These are phyloP conservation scores for Durio zibethinus DNA, from an alignment of 345 rosid species.

Conservation along the genomic window DNA sequence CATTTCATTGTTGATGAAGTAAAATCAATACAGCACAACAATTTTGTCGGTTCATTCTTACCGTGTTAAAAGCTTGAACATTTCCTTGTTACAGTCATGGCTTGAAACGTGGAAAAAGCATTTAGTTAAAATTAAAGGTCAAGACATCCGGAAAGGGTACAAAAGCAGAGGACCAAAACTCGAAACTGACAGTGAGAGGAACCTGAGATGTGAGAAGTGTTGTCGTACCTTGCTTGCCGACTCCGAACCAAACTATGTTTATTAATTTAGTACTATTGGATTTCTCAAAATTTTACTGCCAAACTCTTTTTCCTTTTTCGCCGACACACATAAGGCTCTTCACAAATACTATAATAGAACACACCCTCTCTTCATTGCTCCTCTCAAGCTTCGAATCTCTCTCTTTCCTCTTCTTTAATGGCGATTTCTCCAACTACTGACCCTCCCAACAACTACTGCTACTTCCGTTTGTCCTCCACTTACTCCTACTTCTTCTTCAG, in stretches of 20 bases:
- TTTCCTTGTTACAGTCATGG: no score
- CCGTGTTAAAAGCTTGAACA: no score
- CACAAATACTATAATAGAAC: slow-evolving; percentile 1
- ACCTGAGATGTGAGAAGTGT: slow-evolving; percentile 1
- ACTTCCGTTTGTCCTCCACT: slow-evolving; percentile 14
- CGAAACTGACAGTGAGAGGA: background rate
- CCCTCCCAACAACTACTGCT: slow-evolving; percentile 27
- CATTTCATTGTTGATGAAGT: background rate
- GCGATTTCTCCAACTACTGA: slow-evolving; percentile 31
- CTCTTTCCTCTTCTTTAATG: slow-evolving; percentile 45
- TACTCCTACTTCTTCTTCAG: slow-evolving; percentile 16
- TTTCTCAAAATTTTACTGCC: background rate
- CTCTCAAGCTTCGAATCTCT: slow-evolving; percentile 47
- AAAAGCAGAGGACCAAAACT: slow-evolving; percentile 12
- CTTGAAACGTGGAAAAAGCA: background rate
- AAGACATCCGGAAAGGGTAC: background rate
- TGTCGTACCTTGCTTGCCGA: slow-evolving; percentile 20
- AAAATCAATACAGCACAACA: background rate
- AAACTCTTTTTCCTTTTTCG: slow-evolving; percentile 14
- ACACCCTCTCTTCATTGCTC: slow-evolving; percentile 27
- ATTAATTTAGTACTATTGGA: background rate
- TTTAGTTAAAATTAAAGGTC: background rate
- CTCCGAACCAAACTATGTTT: background rate
- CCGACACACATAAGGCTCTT: slow-evolving; percentile 30
- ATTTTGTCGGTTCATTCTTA: no score